phyloP scores from a whole-genome alignment of 2,329 filamentous ascomycete species.

The Aureobasidium leucospermi region DNA sequence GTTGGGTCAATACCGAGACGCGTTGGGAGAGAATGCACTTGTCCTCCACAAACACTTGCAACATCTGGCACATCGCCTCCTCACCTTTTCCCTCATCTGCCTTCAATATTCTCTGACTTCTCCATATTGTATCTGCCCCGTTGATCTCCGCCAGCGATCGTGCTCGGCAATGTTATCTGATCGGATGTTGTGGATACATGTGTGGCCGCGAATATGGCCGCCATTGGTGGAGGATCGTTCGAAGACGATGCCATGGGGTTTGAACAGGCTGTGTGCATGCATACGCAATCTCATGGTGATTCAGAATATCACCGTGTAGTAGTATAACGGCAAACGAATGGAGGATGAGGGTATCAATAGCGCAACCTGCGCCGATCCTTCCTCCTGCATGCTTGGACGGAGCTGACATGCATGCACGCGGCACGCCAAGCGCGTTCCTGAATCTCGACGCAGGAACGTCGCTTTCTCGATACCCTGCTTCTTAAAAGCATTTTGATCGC shows the following conservation, averaged over 20 bases:
- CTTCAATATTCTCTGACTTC: neutral
- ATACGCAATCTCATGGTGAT: conserved; percentile 6
- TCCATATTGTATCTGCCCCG: conserved; percentile 1
- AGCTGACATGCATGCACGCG: conserved; percentile 3
- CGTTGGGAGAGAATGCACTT: neutral
- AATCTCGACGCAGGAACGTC: neutral
- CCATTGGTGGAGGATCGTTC: neutral
- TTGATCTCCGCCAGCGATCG: neutral
- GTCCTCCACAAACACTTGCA: neutral
- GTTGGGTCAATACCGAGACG: conserved; percentile 1
- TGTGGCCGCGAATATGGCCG: neutral
- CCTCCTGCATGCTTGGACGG: conserved; percentile 1
- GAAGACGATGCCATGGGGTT: neutral
- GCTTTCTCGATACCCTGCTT: neutral
- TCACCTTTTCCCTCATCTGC: neutral
- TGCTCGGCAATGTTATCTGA: conserved; percentile 1
- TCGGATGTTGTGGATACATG: neutral
- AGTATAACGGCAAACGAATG: conserved; percentile 1
- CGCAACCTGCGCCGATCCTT: conserved; percentile 2
- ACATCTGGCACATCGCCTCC: neutral
- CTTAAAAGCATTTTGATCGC: neutral
- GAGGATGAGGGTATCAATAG: neutral
- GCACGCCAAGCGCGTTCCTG: conserved; percentile 8
- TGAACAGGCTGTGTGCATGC: neutral
- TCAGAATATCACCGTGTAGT: conserved; percentile 13